Conservation (phyloP, 345 rosid genomes). For the Salix brachista region DNA sequence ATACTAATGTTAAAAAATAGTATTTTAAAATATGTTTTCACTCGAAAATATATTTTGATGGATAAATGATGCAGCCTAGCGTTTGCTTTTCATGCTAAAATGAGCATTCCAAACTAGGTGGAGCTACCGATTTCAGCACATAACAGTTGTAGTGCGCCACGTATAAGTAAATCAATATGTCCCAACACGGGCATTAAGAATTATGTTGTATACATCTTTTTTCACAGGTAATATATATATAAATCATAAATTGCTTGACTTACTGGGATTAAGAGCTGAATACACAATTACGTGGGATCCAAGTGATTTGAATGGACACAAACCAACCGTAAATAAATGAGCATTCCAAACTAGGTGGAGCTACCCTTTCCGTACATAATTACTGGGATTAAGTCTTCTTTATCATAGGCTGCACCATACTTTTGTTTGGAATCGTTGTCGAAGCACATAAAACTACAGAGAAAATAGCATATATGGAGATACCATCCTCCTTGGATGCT, state of each 20-base stretch:
- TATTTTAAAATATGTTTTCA: no score
- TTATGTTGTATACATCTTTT: no score
- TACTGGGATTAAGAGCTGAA: background rate
- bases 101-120: background rate
- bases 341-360: no score
- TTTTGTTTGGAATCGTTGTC: background rate
- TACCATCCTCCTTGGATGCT: background rate
- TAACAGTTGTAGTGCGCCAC: constrained; percentile 1
- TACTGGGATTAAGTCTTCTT: no score
- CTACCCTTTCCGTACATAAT: no score
- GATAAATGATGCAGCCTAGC: background rate
- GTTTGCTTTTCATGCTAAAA: background rate
- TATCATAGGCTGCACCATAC: background rate
- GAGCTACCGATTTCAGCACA: constrained; percentile 15
- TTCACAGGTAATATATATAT: no score
- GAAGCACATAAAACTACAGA: no score
- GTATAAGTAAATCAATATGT: no score
- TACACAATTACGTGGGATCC: no score
- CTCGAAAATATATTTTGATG: background rate
- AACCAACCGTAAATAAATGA: background rate
- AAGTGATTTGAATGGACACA: background rate
- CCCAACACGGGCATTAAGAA: no score
- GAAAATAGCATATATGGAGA: background rate
- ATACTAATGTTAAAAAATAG: no score
- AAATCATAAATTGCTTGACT: background rate